Evolutionary conservation across 2,329 filamentous ascomycete species (phyloP).

Genomic region (Monilinia vaccinii-corymbosi): DNA sequence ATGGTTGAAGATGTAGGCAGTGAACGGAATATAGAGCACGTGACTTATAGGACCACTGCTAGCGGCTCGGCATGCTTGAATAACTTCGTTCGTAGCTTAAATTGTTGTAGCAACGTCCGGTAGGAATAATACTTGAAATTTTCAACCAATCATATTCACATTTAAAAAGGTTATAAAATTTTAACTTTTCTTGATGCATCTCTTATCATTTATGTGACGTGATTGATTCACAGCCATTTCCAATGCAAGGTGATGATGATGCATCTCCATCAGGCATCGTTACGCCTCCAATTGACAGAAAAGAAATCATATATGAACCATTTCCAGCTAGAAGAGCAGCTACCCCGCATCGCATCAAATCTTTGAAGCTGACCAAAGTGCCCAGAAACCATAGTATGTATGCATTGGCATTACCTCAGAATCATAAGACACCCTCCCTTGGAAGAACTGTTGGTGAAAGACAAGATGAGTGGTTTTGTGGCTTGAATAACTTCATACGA

Average conservation of each 20-base stretch:
- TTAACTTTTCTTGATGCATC: no score
- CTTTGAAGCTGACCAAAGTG: not conserved
- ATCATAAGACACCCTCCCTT: not conserved
- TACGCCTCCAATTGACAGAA: not conserved
- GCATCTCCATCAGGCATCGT: not conserved
- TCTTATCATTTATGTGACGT: no score
- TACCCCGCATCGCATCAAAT: conserved; percentile 11
- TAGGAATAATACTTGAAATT: no score
- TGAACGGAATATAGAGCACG: no score
- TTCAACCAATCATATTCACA: no score
- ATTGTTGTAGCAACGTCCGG: no score
- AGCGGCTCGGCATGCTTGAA: no score
- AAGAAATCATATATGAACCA: conserved; percentile 1
- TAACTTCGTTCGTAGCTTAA: no score
- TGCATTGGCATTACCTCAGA: not conserved
- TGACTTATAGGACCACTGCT: no score
- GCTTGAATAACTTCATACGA: not conserved
- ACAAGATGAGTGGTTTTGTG: not conserved
- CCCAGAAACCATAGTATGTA: not conserved
- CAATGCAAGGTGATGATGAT: not conserved
- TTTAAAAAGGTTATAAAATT: no score
- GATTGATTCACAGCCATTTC: not conserved
- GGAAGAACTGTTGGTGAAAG: not conserved
- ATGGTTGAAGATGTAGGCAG: no score
- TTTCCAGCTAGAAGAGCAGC: not conserved